Percentiles rank a stretch among this genome's conserved stretches.
These are phyloP conservation scores for Groenewaldozyma salmanticensis DNA, from an alignment of 805 yeast species.

Conservation along the genomic window DNA sequence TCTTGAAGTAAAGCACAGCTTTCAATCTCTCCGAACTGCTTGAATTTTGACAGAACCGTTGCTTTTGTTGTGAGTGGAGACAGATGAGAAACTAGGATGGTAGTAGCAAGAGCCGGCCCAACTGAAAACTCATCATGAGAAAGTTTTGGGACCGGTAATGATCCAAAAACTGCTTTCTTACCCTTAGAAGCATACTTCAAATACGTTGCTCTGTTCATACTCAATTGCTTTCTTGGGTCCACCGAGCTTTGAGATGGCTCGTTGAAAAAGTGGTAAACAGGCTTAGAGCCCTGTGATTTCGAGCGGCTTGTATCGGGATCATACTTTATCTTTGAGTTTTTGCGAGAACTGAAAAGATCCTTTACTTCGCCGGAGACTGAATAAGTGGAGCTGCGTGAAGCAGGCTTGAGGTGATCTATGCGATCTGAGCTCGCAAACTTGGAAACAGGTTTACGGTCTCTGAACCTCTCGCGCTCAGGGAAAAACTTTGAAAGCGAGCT, in stretches of 20 bases:
- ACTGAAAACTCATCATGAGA: conserved; percentile 60
- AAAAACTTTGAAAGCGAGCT: background rate
- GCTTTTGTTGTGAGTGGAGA: conserved; percentile 27
- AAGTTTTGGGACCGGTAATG: conserved; percentile 28
- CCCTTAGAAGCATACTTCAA: conserved; percentile 11
- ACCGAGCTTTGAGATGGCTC: conserved; percentile 14
- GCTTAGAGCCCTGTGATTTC: conserved; percentile 29
- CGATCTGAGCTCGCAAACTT: background rate
- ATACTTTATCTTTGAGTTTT: conserved; percentile 31
- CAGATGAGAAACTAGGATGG: conserved; percentile 59
- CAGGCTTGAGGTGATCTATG: background rate
- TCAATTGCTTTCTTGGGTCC: conserved; percentile 10
- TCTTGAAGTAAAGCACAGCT: conserved; percentile 54
- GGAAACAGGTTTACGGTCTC: background rate
- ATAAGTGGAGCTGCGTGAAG: background rate
- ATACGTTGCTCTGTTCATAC: background rate
- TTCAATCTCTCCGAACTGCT: conserved; percentile 52
- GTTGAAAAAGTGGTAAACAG: conserved; percentile 29
- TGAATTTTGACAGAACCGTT: conserved; percentile 27
- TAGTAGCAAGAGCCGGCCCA: conserved; percentile 65
- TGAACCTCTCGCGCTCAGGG: background rate
- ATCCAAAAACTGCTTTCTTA: conserved; percentile 14
- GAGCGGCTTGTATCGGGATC: conserved; percentile 45
- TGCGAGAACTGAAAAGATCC: conserved; percentile 4
- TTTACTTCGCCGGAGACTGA: background rate